Base-by-base conservation (phyloP, 192 early-diverging fungal genomes). In the Gigaspora rosea region DNA sequence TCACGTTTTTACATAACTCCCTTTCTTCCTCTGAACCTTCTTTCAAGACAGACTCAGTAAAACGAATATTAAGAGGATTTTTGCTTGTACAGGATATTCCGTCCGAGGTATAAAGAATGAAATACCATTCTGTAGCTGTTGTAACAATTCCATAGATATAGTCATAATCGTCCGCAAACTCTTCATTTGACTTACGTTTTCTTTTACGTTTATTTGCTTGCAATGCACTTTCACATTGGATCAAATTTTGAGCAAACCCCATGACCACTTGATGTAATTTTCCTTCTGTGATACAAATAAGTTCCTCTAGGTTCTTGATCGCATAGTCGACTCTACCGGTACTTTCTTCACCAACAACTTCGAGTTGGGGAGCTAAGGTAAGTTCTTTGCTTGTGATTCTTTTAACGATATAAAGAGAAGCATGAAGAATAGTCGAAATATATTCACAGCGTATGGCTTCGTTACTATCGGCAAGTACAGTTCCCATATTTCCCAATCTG, bases 201-300 rank as follows among this genome's bases (percentile, higher is more conserved):
- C 56, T 72, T n/a, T n/a, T n/a, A n/a, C n/a, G n/a, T 57, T 46
- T 73, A 10, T 73, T 73, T 20, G 72, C 47, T 5, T 73, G 36
- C 3, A 47, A 47, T 35, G 33, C 33, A 16, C 57, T 59, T 18
- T 73, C 72, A 5, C 58, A 57, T 41, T 73, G 72, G 41, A 61
- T 59, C 8, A 73, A 15, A 57, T 73, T 73, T 46, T 73, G 72
- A 4, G 22, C 22, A n/a, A 41, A 59, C 4, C 72, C 56, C 27
- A 15, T 61, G 2, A 41, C 22, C 18, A 59, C 8, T 58, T 73
- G 16, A 59, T 36, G 10, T 11, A 58, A 35, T 59, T 73, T 61
- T n/a, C 48, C 57, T 16, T 73, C 57, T 1, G 72, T 70, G 13
- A 70, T 70, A 32, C 68, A 70, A 49, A 70, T 70, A 70, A 70